Evolutionary conservation across 176 grass and related monocot species (phyloP), one percentile per base, ranked within the genome.

Genomic region (Paspalum vaginatum): DNA sequence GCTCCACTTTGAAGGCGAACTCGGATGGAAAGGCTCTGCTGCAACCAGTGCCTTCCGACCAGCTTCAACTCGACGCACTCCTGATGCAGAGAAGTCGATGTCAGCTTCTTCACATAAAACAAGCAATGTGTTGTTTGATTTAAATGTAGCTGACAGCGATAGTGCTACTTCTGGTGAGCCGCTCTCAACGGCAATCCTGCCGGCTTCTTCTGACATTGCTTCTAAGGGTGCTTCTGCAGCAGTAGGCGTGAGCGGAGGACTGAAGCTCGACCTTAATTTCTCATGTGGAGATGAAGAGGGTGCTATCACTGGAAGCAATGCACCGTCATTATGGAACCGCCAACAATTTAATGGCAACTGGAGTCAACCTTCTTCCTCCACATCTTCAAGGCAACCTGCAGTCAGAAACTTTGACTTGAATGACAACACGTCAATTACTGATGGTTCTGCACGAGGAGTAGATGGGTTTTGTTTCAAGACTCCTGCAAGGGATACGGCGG

Each of bases 11-110:
- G 83, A 88, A 79, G 86, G 87, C 81, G 90, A 72, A 65, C 54
- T 79, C 25, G 90, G 90, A 54, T 92, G 90, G 92, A 94, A 91
- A 89, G 92, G 92, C 18, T 91, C 92, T 52, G 92, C 92, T 68
- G 87, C 92, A 42, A 94, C 92, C 21, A 94, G 92, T 85, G 92
- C 92, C 25, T 94, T 94, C 61, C 77, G 89, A 18, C 89, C 69
- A 56, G 87, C 92, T 68, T 79, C 84, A 45, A 84, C 81, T 51
- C 21, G 78, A 10, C 80, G 57, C 6, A 89, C 77, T 89, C 70
- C 78, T 53, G 88, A 79, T 68, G 80, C 61, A 61, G 81, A 89
- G 14, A 87, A 76, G 58, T 82, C 80, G 20, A 15, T 50, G 11
- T 61, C 72, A 81, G 70, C 62, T 53, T 84, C 79, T 86, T 88